Conservation (phyloP, 129 eudicot genomes). For the Helichrysum umbraculigerum region DNA sequence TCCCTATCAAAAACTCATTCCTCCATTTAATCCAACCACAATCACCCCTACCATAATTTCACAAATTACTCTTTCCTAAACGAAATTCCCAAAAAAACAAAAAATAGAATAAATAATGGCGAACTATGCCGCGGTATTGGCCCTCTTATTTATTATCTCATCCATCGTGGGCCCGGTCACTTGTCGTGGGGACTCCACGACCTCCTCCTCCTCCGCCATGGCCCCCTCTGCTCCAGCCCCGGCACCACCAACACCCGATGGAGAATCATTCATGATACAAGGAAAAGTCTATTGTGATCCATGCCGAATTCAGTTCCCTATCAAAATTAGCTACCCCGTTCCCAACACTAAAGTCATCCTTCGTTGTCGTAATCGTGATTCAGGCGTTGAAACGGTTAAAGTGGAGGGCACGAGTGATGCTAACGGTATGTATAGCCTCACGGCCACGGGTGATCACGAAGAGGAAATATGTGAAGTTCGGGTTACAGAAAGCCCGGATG, state of each 20-base stretch:
- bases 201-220: conserved; percentile 10
- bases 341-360: conserved; percentile 35
- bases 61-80: not conserved
- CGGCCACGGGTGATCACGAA: conserved; percentile 55
- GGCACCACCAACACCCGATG: not conserved
- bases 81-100: not conserved
- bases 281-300: conserved; percentile 70
- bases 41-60: not conserved
- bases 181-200: conserved; percentile 16
- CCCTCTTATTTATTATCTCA: conserved; percentile 26
- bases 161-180: conserved; percentile 32
- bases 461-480: conserved; percentile 57
- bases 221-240: conserved; percentile 10
- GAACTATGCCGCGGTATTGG: conserved; percentile 21
- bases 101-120: conserved; percentile 13
- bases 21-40: conserved; percentile 9
- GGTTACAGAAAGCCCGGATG: conserved; percentile 43
- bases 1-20: conserved; percentile 20
- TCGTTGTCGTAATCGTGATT: conserved; percentile 24
- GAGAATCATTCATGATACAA: conserved; percentile 33
- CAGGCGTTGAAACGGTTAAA: not conserved
- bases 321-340: conserved; percentile 39
- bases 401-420: conserved; percentile 19
- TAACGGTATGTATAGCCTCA: conserved; percentile 33
- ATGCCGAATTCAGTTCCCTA: conserved; percentile 51